Evolutionary conservation across 2,329 filamentous ascomycete species (phyloP).

Genomic region (Coniella vitis): DNA sequence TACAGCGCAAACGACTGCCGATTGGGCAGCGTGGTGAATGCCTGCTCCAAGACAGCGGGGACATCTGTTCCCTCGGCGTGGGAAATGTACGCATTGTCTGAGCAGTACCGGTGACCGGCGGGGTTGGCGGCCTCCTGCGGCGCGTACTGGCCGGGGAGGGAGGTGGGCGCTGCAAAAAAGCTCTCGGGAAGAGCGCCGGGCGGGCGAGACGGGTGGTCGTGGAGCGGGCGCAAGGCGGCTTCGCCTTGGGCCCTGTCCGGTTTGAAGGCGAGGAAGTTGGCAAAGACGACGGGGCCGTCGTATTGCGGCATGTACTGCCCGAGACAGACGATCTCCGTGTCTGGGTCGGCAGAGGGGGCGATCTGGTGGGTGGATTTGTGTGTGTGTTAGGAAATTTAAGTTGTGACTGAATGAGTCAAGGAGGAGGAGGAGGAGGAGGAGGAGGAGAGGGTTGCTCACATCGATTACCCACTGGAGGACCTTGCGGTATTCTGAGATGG

Average conservation of each 20-base stretch:
- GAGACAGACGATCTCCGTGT: slow-evolving; percentile 35
- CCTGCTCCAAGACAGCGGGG: slow-evolving; percentile 33
- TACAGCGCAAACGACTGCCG: slow-evolving; percentile 40
- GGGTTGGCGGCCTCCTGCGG: slow-evolving; percentile 41
- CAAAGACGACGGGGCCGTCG: slow-evolving; percentile 27
- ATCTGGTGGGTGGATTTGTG: no score
- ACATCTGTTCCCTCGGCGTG: slow-evolving; percentile 40
- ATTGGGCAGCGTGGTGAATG: slow-evolving; percentile 41
- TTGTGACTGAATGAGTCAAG: no score
- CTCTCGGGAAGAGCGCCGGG: slow-evolving; percentile 27
- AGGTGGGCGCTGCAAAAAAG: slow-evolving; percentile 33
- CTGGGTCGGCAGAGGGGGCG: slow-evolving; percentile 27
- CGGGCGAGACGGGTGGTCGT: slow-evolving; percentile 29
- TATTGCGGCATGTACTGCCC: slow-evolving; percentile 24
- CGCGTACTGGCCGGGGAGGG: slow-evolving; percentile 33
- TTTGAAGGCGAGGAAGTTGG: slow-evolving; percentile 35
- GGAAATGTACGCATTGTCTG: slow-evolving; percentile 43
- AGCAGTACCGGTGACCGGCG: slow-evolving; percentile 38
- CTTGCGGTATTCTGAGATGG: slow-evolving; percentile 34
- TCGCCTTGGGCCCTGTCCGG: slow-evolving; percentile 27
- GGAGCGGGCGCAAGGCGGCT: slow-evolving; percentile 28
- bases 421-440: background rate
- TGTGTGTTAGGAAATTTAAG: no score
- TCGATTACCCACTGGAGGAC: slow-evolving; percentile 42
- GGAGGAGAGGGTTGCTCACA: slow-evolving; percentile 21